These are phyloP conservation scores for Scalesia atractyloides DNA, from an alignment of 129 eudicot genomes.

Conservation along the genomic window DNA sequence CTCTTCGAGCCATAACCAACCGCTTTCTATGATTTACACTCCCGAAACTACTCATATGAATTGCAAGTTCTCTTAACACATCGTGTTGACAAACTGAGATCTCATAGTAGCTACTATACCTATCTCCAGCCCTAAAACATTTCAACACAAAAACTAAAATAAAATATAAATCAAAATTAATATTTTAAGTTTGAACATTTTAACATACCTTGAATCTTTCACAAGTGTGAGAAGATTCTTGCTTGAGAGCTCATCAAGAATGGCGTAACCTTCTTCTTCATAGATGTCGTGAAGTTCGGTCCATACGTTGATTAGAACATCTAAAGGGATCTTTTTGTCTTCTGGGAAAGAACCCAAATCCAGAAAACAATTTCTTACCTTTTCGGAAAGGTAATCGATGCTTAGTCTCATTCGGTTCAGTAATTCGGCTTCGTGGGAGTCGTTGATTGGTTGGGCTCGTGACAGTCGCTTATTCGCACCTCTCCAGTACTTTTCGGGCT, in stretches of 20 bases:
- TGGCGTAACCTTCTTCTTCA: conserved; percentile 76
- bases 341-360: conserved; percentile 89
- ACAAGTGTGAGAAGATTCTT: conserved; percentile 79
- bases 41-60: conserved; percentile 59
- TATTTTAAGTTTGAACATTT: not conserved
- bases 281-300: conserved; percentile 80
- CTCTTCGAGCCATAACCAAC: conserved; percentile 86
- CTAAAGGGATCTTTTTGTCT: conserved; percentile 84
- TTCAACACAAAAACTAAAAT: conserved; percentile 12
- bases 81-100: conserved; percentile 87
- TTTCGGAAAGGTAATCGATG: conserved; percentile 56
- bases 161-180: not conserved
- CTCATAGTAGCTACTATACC: conserved; percentile 69
- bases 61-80: conserved; percentile 84
- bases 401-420: conserved; percentile 82
- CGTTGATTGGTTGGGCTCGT: conserved; percentile 63
- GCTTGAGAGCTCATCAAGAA: conserved; percentile 78
- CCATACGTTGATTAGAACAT: conserved; percentile 87
- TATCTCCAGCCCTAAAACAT: conserved; percentile 72
- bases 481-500: conserved; percentile 72
- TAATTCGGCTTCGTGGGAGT: conserved; percentile 75
- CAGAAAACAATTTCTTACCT: conserved; percentile 74
- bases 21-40: conserved; percentile 53
- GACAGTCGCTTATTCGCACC: conserved; percentile 70
- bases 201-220: conserved; percentile 67